phyloP scores from a whole-genome alignment of 306 rosid species.

The Glycyrrhiza uralensis region DNA sequence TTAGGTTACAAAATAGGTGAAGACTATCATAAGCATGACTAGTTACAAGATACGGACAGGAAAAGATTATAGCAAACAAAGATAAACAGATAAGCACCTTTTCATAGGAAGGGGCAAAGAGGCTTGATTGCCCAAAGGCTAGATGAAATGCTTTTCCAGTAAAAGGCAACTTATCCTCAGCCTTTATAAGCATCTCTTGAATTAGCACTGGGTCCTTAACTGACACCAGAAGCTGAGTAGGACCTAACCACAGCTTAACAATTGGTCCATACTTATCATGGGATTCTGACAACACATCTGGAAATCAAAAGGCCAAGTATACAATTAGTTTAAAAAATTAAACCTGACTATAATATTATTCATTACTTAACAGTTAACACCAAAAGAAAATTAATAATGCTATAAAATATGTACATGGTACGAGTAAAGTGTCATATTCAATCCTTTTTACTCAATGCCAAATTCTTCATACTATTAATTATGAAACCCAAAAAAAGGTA shows the following conservation, averaged over 20 bases:
- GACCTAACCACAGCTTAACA: slow-evolving; percentile 84
- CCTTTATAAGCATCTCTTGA: slow-evolving; percentile 72
- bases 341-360: background rate
- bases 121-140: slow-evolving; percentile 73
- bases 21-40: background rate
- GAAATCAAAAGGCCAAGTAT: slow-evolving; percentile 17
- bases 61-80: background rate
- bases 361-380: background rate
- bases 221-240: slow-evolving; percentile 77
- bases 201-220: slow-evolving; percentile 60
- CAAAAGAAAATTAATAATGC: background rate
- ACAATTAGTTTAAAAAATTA: background rate
- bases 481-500: background rate
- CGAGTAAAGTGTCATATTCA: background rate
- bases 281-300: slow-evolving; percentile 59
- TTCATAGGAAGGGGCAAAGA: slow-evolving; percentile 71
- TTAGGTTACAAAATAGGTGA: background rate
- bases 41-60: background rate
- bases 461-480: background rate
- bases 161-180: slow-evolving; percentile 66
- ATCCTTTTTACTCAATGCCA: background rate
- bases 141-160: slow-evolving; percentile 59
- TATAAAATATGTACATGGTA: background rate
- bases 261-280: slow-evolving; percentile 67
- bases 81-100: slow-evolving; percentile 39